Evolutionary conservation across 106 monocot species (phyloP).

Genomic region (Alisma plantagoaquatica): DNA sequence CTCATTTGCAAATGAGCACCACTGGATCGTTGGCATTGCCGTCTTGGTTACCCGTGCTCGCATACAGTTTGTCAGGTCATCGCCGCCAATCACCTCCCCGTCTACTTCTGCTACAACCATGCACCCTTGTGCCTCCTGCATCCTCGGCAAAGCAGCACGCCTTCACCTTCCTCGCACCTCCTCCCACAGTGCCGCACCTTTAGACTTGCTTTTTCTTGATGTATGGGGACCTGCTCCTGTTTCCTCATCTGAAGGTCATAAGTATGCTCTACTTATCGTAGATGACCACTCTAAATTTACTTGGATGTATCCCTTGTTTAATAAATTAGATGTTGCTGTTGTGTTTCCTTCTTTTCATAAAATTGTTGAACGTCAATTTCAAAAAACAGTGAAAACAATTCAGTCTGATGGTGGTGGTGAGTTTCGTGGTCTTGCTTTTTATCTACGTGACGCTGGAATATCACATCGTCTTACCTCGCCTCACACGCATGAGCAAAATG

Average conservation of each 20-base stretch:
- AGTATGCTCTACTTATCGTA: no score
- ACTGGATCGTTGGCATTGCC: background rate
- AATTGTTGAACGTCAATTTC: no score
- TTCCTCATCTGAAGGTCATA: no score
- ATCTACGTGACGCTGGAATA: background rate
- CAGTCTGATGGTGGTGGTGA: background rate
- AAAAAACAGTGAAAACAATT: no score
- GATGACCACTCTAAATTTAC: no score
- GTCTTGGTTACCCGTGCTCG: background rate
- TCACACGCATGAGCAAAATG: slow-evolving; percentile 1
- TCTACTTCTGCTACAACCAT: no score
- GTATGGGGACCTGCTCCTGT: no score
- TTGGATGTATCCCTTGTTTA: background rate
- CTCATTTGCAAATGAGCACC: background rate
- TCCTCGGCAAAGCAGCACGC: no score
- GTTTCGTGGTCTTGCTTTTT: background rate
- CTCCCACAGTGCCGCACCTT: no score
- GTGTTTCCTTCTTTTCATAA: background rate
- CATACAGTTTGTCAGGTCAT: background rate
- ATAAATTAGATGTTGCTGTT: background rate
- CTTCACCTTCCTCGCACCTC: no score
- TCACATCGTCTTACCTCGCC: background rate
- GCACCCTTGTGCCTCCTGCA: no score
- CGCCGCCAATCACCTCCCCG: background rate
- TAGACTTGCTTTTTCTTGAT: no score